Percentiles rank a stretch among this genome's conserved stretches.
Conservation (phyloP, 2,329 filamentous ascomycete species). For the Cryphonectria radicalis region DNA sequence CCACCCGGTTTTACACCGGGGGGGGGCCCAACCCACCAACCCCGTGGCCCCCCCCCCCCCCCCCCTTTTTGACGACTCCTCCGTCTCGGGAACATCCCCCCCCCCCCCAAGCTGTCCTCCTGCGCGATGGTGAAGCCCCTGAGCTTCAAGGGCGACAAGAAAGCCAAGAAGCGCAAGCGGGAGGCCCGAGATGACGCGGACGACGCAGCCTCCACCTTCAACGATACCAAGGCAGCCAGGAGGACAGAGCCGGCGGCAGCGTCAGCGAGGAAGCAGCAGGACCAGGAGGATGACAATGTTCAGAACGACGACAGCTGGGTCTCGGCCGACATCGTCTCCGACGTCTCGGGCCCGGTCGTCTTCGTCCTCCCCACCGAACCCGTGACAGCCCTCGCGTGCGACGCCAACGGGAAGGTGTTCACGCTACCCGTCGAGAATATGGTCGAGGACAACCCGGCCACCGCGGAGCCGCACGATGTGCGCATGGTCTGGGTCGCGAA, state of each 20-base stretch:
- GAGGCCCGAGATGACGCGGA: constrained; percentile 25
- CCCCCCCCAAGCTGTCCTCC: constrained; percentile 1
- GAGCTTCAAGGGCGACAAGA: constrained; percentile 96
- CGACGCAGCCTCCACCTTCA: constrained; percentile 68
- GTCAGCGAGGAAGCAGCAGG: constrained; percentile 28
- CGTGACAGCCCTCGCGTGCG: constrained; percentile 78
- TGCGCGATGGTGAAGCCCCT: constrained; percentile 82
- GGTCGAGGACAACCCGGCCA: constrained; percentile 79
- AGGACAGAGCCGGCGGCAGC: constrained; percentile 41
- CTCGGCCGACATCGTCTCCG: constrained; percentile 72
- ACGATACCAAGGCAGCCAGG: constrained; percentile 42
- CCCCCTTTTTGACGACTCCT: neutral
- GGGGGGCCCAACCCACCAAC: constrained; percentile 6
- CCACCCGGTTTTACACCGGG: neutral
- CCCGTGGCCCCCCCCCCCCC: neutral
- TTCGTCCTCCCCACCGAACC: constrained; percentile 78
- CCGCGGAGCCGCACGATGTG: constrained; percentile 93
- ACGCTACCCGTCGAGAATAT: constrained; percentile 83
- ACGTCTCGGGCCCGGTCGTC: constrained; percentile 81
- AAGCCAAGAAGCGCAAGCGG: constrained; percentile 62
- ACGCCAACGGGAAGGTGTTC: constrained; percentile 86
- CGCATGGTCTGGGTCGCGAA: constrained; percentile 95
- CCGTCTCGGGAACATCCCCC: neutral
- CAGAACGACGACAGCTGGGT: constrained; percentile 88
- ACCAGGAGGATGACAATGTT: constrained; percentile 42